A percentile compares a stretch with the other conserved stretches of the same genome.
phyloP scores from a whole-genome alignment of 2,329 filamentous ascomycete genomes.

The Nemania sp. region DNA sequence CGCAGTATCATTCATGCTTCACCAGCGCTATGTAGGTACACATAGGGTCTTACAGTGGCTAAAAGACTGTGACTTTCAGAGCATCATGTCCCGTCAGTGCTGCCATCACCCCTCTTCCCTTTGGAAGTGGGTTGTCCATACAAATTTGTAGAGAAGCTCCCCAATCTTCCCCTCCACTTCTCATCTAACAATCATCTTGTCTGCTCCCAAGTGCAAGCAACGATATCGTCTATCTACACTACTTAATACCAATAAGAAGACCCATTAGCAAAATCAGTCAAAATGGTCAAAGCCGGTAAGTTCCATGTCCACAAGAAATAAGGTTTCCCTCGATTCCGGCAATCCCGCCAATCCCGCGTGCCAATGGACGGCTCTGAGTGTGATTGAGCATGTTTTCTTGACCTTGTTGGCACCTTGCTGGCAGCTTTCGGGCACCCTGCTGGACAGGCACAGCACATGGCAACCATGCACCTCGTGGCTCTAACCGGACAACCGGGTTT shows the following conservation, averaged over 20 bases:
- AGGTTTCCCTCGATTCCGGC: conserved; percentile 28
- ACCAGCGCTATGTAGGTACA: background rate
- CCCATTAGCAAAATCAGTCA: conserved; percentile 60
- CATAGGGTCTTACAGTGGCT: conserved; percentile 9
- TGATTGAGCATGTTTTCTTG: conserved; percentile 62
- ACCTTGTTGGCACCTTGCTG: conserved; percentile 24
- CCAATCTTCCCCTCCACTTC: conserved; percentile 17
- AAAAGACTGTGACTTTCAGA: conserved; percentile 1
- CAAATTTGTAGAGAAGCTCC: conserved; percentile 27
- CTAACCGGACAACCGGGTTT: conserved; percentile 14
- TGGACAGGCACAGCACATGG: conserved; percentile 35
- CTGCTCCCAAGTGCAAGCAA: conserved; percentile 18
- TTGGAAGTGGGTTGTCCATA: conserved; percentile 12
- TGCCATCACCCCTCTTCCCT: conserved; percentile 19
- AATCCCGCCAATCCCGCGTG: conserved; percentile 34
- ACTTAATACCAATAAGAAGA: conserved; percentile 27
- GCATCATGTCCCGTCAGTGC: background rate
- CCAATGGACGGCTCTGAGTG: conserved; percentile 46
- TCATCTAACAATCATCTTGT: conserved; percentile 17
- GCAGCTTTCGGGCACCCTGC: conserved; percentile 30
- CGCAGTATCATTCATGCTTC: background rate
- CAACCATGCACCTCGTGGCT: conserved; percentile 14
- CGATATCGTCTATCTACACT: conserved; percentile 13
- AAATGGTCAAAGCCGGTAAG: conserved; percentile 87
- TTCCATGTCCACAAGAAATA: conserved; percentile 29